These are phyloP conservation scores for Vigna hirtella DNA, from an alignment of 306 rosid genomes.

Conservation along the genomic window DNA sequence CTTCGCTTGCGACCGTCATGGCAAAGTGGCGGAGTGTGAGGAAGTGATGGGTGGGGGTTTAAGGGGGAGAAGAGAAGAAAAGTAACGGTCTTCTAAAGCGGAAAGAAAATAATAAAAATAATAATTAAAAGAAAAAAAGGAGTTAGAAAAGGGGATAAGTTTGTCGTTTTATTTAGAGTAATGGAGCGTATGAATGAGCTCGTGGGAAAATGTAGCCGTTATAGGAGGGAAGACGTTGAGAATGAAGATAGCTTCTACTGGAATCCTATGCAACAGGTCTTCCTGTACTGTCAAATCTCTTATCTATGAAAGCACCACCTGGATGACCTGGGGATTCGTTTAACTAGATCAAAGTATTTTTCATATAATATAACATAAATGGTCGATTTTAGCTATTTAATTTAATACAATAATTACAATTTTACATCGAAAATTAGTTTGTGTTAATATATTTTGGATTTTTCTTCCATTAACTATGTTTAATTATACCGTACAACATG, in stretches of 20 bases:
- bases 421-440: no score
- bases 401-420: no score
- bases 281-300: neutral
- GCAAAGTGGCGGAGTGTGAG: slow-evolving; percentile 13
- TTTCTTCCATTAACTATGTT: no score
- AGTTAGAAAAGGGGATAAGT: neutral
- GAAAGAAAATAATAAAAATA: neutral
- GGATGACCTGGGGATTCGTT: neutral
- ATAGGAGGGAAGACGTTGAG: slow-evolving; percentile 23
- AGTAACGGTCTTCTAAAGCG: slow-evolving; percentile 46
- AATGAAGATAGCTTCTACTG: neutral
- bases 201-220: slow-evolving; percentile 61
- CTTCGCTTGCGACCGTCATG: slow-evolving; percentile 69
- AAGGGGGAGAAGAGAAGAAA: slow-evolving; percentile 8
- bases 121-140: neutral
- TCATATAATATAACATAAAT: no score
- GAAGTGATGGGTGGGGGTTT: slow-evolving; percentile 29
- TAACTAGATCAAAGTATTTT: no score
- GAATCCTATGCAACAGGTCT: slow-evolving; percentile 52
- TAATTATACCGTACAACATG: no score
- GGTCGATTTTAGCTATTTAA: no score
- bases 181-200: neutral
- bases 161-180: neutral
- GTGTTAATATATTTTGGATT: no score
- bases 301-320: neutral